These are phyloP conservation scores for Asclepias syriaca DNA, from an alignment of 257 asterid species.

Conservation along the genomic window DNA sequence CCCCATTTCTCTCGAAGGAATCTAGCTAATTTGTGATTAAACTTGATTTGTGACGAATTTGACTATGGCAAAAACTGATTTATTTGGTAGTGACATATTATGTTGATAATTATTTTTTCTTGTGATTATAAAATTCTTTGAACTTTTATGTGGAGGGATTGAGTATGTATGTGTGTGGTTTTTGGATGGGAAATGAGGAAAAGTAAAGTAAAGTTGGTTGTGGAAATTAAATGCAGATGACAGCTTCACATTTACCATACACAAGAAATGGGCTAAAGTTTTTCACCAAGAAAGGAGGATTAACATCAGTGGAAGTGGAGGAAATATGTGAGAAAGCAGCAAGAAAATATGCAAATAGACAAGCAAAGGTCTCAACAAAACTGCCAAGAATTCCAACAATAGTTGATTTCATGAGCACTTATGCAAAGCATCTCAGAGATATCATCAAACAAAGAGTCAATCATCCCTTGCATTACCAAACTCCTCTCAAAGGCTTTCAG, in stretches of 20 bases:
- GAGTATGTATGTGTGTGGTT: too few species aligned
- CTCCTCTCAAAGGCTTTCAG: conserved; percentile 81
- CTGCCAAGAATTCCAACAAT: conserved; percentile 33
- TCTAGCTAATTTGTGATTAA: neutral
- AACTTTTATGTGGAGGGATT: too few species aligned
- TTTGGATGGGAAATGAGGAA: neutral
- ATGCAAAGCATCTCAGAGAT: conserved; percentile 61
- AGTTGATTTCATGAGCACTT: conserved; percentile 76
- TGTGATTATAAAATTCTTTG: too few species aligned
- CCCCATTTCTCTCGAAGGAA: too few species aligned
- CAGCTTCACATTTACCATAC: conserved; percentile 93
- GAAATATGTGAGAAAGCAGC: conserved; percentile 76
- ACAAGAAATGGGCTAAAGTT: conserved; percentile 85
- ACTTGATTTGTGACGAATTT: too few species aligned
- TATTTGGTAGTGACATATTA: too few species aligned
- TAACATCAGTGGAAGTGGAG: conserved; percentile 75
- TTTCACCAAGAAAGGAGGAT: conserved; percentile 78
- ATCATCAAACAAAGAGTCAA: conserved; percentile 67
- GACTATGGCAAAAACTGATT: too few species aligned
- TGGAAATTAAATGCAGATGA: conserved; percentile 52
- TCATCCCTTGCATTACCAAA: conserved; percentile 65
- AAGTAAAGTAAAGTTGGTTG: neutral
- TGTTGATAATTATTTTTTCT: too few species aligned
- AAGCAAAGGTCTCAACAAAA: conserved; percentile 51
- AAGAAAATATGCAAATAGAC: conserved; percentile 61